These are phyloP conservation scores for Boletus subparvulus DNA, from an alignment of 768 basidiomycete genomes.

Conservation along the genomic window DNA sequence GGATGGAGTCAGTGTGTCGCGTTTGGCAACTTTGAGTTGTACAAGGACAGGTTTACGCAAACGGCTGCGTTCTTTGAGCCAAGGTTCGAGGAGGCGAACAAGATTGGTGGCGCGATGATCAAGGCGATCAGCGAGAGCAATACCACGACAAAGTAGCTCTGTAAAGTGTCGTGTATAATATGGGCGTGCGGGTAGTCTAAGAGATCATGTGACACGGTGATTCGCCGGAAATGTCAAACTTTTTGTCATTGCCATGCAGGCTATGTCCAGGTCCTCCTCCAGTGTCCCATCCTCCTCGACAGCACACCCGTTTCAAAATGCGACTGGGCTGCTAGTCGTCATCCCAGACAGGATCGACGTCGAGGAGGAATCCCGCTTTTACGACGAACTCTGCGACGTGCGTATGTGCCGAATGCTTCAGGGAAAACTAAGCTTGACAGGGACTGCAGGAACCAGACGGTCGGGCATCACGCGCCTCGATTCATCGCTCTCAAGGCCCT, in stretches of 20 bases:
- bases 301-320: constrained; percentile 46
- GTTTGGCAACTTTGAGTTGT: constrained; percentile 90
- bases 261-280: constrained; percentile 4
- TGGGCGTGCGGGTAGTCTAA: too few species aligned
- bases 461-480: constrained; percentile 22
- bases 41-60: constrained; percentile 74
- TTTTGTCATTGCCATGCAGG: constrained; percentile 7
- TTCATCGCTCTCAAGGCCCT: constrained; percentile 32
- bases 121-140: constrained; percentile 72
- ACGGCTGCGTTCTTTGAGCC: constrained; percentile 83
- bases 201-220: not conserved
- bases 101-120: constrained; percentile 86
- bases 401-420: not conserved
- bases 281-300: constrained; percentile 8
- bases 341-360: constrained; percentile 60
- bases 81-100: constrained; percentile 82
- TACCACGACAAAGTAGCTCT: not conserved
- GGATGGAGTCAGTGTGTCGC: constrained; percentile 97
- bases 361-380: constrained; percentile 65
- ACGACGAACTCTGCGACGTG: constrained; percentile 61
- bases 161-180: too few species aligned
- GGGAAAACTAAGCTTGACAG: not conserved
- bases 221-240: not conserved
- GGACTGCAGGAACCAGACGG: constrained; percentile 22
- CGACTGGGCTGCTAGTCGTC: constrained; percentile 50